Evolutionary conservation across 2,329 filamentous ascomycete species (phyloP).

Genomic region (Fusarium verrucosum): DNA sequence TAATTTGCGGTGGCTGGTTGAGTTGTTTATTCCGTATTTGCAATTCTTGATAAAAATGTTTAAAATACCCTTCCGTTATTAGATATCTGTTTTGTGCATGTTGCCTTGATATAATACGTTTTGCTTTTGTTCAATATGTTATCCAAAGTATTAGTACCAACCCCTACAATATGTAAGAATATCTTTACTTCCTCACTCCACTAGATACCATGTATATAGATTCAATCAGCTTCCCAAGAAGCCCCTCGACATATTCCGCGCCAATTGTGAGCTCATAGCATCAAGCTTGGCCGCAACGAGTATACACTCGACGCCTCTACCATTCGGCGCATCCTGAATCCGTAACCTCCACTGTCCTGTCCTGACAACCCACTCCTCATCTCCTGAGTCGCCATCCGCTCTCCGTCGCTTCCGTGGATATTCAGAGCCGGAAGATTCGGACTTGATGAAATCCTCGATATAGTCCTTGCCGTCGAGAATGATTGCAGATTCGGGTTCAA

Average conservation of each 20-base stretch:
- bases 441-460: slow-evolving; percentile 40
- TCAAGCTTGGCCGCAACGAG: slow-evolving; percentile 81
- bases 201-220: neutral
- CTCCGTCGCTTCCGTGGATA: slow-evolving; percentile 59
- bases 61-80: neutral
- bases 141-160: neutral
- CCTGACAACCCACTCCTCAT: slow-evolving; percentile 68
- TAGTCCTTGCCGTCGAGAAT: slow-evolving; percentile 65
- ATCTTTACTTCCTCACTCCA: neutral
- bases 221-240: slow-evolving; percentile 62
- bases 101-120: neutral
- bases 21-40: slow-evolving; percentile 6
- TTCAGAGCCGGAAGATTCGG: slow-evolving; percentile 43
- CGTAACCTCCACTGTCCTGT: slow-evolving; percentile 77
- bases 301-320: slow-evolving; percentile 72
- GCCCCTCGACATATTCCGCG: slow-evolving; percentile 69
- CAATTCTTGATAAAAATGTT: slow-evolving; percentile 19
- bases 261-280: slow-evolving; percentile 71
- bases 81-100: neutral
- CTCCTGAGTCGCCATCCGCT: slow-evolving; percentile 47
- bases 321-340: slow-evolving; percentile 63
- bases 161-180: neutral
- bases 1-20: slow-evolving; percentile 11
- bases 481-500: slow-evolving; percentile 69
- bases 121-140: neutral